Conservation (phyloP, 345 rosid genomes). For the Eucalyptus albens region DNA sequence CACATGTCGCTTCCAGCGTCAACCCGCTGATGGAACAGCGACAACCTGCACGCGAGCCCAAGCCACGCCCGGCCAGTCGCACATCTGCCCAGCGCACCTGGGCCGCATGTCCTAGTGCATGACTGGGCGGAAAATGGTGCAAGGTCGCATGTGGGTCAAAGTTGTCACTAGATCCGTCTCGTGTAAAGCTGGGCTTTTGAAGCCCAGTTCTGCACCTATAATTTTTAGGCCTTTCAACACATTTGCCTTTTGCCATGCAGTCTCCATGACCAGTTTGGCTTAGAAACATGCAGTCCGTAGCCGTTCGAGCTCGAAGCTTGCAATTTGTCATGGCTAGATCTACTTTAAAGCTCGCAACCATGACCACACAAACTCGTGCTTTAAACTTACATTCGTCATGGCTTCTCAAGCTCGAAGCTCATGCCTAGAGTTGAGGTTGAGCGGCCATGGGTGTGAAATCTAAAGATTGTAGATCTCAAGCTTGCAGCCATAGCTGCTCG, state of each 20-base stretch:
- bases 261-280: too few species aligned
- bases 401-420: fast-evolving
- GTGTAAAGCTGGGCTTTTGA: background rate
- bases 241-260: background rate
- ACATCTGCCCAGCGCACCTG: background rate
- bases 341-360: too few species aligned
- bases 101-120: background rate
- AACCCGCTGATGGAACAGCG: background rate
- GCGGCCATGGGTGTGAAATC: background rate
- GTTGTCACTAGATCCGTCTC: fast-evolving
- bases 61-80: background rate
- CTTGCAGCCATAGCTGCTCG: fast-evolving
- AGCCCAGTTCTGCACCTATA: background rate
- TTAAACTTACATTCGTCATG: fast-evolving
- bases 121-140: background rate
- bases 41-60: background rate
- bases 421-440: fast-evolving
- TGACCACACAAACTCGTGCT: background rate
- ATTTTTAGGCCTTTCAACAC: background rate
- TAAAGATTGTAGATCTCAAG: fast-evolving
- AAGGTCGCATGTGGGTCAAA: background rate
- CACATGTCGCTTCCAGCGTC: background rate
- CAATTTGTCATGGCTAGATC: too few species aligned
- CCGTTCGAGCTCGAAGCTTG: too few species aligned
- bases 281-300: too few species aligned